Base-by-base conservation (phyloP, 192 early-diverging fungal species). In the Gorgonomyces haynaldii region DNA sequence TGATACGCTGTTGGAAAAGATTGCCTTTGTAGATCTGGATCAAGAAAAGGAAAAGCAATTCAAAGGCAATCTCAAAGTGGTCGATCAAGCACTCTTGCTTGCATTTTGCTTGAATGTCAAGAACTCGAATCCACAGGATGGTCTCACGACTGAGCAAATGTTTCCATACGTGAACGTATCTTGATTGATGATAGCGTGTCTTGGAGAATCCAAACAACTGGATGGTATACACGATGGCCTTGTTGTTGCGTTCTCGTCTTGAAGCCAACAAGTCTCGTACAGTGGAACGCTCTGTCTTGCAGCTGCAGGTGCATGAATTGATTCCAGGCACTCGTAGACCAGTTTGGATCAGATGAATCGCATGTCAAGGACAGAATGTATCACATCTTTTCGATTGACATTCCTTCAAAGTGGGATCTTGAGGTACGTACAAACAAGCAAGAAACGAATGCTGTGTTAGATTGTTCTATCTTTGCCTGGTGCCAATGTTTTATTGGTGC, bases 61-160 rank as follows among this genome's bases (percentile, higher is more conserved):
- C 15, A 21, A 85, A 52, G 79, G 77, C 13, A 85, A 84, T 41
- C 69, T 96, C 6, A 65, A 74, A 17, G 60, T 74, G 10, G 73
- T 90, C 29, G 92, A 98, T 65, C 88, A 95, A 56, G 84, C 83
- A 40, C 74, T 98, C 24, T 60, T 98, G 34, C 70, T 98, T 20
- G 85, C 89, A 39, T 83, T 60, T 36, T 79, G 69, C 61, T 54
- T 94, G 35, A 92, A 98, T 58, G 84, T 98, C 52, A 87, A 90
- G 45, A 95, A 95, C 67, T 85, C 83, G 22, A 98, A 94, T 48
- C 90, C 92, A 6, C 76, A 66, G 4, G 79, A 98, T 50, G 96
- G 91, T 24, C 68, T 98, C 19, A 98, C 96, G 4, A 73, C 73
- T 23, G 93, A 98, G 62, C 81, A 96, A 70, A 98, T 98, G 96